A percentile compares a stretch with the other conserved stretches of the same genome.
These are phyloP conservation scores for Discostella stelligeroides DNA, from an alignment of 108 stramenopile genomes.

Conservation along the genomic window DNA sequence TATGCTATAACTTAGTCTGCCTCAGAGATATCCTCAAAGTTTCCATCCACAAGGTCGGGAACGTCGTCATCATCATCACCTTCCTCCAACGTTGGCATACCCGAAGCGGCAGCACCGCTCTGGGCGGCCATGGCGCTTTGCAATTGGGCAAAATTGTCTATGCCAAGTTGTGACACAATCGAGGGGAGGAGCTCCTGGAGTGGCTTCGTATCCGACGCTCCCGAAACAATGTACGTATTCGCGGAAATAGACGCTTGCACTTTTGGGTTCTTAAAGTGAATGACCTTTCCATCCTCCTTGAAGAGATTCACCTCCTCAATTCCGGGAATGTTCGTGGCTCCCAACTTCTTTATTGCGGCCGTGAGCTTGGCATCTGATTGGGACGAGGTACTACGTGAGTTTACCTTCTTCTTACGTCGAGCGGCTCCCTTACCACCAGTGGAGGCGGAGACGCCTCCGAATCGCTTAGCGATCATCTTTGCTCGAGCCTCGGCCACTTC, in stretches of 20 bases:
- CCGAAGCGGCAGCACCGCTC: conserved; percentile 34
- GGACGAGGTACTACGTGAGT: conserved; percentile 76
- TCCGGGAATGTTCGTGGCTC: conserved; percentile 96
- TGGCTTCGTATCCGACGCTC: conserved; percentile 89
- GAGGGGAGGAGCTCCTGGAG: conserved; percentile 94
- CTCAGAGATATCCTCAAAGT: conserved; percentile 94
- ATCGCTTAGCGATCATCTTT: conserved; percentile 93
- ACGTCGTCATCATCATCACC: conserved; percentile 93
- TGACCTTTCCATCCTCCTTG: conserved; percentile 97
- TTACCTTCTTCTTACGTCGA: conserved; percentile 94
- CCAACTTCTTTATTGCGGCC: conserved; percentile 94
- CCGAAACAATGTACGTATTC: conserved; percentile 97
- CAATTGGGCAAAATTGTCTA: conserved; percentile 89
- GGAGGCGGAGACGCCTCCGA: conserved; percentile 78
- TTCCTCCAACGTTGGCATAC: conserved; percentile 50
- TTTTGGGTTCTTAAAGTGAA: conserved; percentile 95
- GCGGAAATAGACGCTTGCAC: conserved; percentile 96
- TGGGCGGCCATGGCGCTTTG: conserved; percentile 72
- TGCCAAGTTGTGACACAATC: conserved; percentile 95
- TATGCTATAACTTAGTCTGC: conserved; percentile 6
- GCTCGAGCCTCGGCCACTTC: conserved; percentile 83
- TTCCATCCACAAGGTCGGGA: conserved; percentile 95
- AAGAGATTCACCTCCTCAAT: conserved; percentile 99
- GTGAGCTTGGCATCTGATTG: conserved; percentile 95
- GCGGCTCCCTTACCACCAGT: conserved; percentile 94